Conservation (phyloP, 1,139 yeast species). For the Candida frijolesensis region DNA sequence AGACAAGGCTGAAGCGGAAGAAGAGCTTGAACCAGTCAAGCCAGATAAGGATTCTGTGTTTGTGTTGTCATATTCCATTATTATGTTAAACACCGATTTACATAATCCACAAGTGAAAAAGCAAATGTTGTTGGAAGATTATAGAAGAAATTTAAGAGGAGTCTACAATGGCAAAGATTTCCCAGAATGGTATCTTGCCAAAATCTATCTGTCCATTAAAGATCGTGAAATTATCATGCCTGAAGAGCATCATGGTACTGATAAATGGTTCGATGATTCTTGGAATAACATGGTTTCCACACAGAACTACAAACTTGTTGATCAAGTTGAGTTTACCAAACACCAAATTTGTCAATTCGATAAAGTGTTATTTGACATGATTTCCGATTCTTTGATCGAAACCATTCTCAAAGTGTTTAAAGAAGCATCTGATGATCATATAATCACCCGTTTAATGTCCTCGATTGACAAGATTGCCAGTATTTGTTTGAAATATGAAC, state of each 20-base stretch:
- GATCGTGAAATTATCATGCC: constrained; percentile 96
- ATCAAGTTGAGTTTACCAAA: constrained; percentile 22
- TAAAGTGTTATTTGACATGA: constrained; percentile 62
- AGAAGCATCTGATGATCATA: constrained; percentile 88
- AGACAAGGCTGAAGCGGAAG: constrained; percentile 19
- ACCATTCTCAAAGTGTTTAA: constrained; percentile 77
- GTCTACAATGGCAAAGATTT: constrained; percentile 77
- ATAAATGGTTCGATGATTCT: constrained; percentile 88
- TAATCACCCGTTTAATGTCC: constrained; percentile 83
- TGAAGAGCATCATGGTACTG: constrained; percentile 89
- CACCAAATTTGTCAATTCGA: constrained; percentile 56
- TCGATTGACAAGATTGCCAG: constrained; percentile 83
- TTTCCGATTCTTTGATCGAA: constrained; percentile 63
- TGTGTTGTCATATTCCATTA: constrained; percentile 71
- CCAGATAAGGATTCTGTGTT: constrained; percentile 78
- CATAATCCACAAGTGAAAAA: constrained; percentile 79
- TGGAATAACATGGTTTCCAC: constrained; percentile 84
- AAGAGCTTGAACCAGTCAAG: constrained; percentile 44
- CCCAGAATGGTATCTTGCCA: constrained; percentile 82
- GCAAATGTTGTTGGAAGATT: constrained; percentile 87
- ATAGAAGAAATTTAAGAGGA: constrained; percentile 78
- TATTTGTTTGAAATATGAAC: constrained; percentile 66
- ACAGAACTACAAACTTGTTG: constrained; percentile 25
- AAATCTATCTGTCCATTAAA: constrained; percentile 76
- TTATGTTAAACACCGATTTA: constrained; percentile 76